Percentiles rank a stretch among this genome's conserved stretches.
Conservation (phyloP, 768 basidiomycete genomes). For the Lactifluus volemus region DNA sequence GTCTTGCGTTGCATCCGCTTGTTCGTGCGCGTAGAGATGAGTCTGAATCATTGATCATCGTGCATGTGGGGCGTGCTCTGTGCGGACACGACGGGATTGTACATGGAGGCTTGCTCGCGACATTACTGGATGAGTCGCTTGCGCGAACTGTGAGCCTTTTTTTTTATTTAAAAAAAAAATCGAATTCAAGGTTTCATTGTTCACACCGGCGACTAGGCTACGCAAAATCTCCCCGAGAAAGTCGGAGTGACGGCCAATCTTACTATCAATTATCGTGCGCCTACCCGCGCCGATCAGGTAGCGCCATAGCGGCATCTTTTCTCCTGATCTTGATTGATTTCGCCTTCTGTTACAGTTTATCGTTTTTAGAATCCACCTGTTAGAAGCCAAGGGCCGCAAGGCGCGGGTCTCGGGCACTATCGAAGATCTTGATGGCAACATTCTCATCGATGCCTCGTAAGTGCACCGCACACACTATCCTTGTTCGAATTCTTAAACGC, state of each 20-base stretch:
- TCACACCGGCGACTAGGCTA: slow-evolving; percentile 44
- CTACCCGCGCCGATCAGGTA: slow-evolving; percentile 84
- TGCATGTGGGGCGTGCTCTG: slow-evolving; percentile 79
- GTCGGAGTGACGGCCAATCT: slow-evolving; percentile 91
- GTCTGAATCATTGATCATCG: slow-evolving; percentile 54
- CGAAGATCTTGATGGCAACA: slow-evolving; percentile 73
- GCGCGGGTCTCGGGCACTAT: slow-evolving; percentile 58
- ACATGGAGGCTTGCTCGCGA: slow-evolving; percentile 89
- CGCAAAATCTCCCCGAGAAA: slow-evolving; percentile 76
- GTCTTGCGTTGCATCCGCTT: slow-evolving; percentile 71
- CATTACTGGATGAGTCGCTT: slow-evolving; percentile 78
- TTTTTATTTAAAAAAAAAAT: not conserved
- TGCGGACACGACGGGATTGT: slow-evolving; percentile 95
- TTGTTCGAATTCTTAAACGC: not conserved
- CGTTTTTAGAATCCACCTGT: slow-evolving; percentile 62
- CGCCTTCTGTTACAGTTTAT: slow-evolving; percentile 51
- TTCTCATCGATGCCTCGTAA: slow-evolving; percentile 76
- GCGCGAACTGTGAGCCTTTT: slow-evolving; percentile 58
- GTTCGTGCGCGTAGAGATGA: slow-evolving; percentile 71
- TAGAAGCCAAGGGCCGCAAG: slow-evolving; percentile 71
- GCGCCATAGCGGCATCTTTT: slow-evolving; percentile 23
- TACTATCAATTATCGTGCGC: slow-evolving; percentile 72
- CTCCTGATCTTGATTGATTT: not conserved
- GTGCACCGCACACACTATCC: slow-evolving; percentile 23
- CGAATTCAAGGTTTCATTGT: not conserved